Evolutionary conservation across 257 asterid species (phyloP).

Genomic region (Vinca minor): DNA sequence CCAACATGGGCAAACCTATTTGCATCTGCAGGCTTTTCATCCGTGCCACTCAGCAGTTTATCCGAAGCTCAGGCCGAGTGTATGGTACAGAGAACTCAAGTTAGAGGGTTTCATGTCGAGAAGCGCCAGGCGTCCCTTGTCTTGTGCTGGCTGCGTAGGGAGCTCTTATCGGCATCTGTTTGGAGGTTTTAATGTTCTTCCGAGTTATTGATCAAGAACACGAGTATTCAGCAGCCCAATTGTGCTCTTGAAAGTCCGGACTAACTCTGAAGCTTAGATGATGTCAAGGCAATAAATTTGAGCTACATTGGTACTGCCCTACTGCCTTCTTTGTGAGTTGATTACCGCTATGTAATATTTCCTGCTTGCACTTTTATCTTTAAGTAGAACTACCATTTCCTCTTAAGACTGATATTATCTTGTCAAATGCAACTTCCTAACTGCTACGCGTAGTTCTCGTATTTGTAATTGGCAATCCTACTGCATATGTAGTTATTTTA

Average conservation of each 20-base stretch:
- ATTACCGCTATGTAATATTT: conserved; percentile 12
- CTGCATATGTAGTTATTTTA: conserved; percentile 6
- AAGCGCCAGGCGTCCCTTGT: conserved; percentile 36
- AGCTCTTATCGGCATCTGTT: conserved; percentile 35
- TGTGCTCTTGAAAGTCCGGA: conserved; percentile 14
- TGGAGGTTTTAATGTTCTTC: conserved; percentile 65
- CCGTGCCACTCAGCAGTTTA: conserved; percentile 30
- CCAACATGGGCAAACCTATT: conserved; percentile 38
- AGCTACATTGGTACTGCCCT: conserved; percentile 12
- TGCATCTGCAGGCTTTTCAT: conserved; percentile 36
- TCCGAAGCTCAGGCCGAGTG: conserved; percentile 50
- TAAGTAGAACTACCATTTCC: too few relatives aligned
- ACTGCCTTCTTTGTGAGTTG: conserved; percentile 9
- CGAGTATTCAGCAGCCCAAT: not conserved
- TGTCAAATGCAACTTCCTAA: not conserved
- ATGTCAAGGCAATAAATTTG: conserved; percentile 18
- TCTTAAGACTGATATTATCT: conserved; percentile 6
- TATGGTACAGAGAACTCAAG: conserved; percentile 29
- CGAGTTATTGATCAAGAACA: too few relatives aligned
- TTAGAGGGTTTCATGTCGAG: conserved; percentile 43
- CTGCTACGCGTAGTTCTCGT: conserved; percentile 12
- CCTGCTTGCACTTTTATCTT: conserved; percentile 18
- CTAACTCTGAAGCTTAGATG: conserved; percentile 20
- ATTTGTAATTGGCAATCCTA: conserved; percentile 10
- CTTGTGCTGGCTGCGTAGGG: conserved; percentile 40